Evolutionary conservation across 1,284 basidiomycete species (phyloP).

Genomic region (Ceratobasidium theobromae): DNA sequence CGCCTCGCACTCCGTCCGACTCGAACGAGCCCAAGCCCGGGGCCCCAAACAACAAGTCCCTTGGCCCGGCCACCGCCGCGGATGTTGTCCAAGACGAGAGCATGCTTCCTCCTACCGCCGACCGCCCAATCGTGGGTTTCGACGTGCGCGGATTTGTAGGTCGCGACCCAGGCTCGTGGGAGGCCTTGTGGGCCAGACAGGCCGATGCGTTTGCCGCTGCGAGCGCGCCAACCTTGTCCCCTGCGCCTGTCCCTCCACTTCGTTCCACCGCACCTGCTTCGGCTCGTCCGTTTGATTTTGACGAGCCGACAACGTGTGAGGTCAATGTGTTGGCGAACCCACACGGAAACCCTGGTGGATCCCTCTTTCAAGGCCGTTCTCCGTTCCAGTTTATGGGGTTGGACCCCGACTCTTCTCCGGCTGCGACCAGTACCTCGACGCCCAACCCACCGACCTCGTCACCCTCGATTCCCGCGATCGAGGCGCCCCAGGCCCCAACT

Average conservation of each 20-base stretch:
- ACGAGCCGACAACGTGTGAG: background rate
- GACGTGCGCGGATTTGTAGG: slow-evolving; percentile 19
- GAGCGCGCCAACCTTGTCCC: background rate
- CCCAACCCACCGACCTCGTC: no score
- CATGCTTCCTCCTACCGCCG: slow-evolving; percentile 11
- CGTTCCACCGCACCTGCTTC: slow-evolving; percentile 9
- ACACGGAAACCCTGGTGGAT: background rate
- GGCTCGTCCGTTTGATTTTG: slow-evolving; percentile 25
- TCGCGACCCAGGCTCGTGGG: slow-evolving; percentile 11
- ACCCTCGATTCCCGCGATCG: no score
- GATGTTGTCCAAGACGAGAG: slow-evolving; percentile 15
- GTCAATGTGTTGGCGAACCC: slow-evolving; percentile 20
- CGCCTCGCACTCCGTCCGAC: slow-evolving; percentile 11
- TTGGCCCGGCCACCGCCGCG: background rate
- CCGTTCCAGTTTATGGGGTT: background rate
- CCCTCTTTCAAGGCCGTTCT: no score
- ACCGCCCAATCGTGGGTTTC: slow-evolving; percentile 2
- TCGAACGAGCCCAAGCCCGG: background rate
- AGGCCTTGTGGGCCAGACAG: background rate
- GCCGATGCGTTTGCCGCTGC: background rate
- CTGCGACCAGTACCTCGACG: background rate
- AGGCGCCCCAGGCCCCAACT: no score
- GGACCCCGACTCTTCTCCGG: no score
- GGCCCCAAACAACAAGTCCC: background rate
- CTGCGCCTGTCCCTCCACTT: background rate